These are phyloP conservation scores for Colletotrichum graminicola DNA, from an alignment of 2,329 filamentous ascomycete species.

Conservation along the genomic window DNA sequence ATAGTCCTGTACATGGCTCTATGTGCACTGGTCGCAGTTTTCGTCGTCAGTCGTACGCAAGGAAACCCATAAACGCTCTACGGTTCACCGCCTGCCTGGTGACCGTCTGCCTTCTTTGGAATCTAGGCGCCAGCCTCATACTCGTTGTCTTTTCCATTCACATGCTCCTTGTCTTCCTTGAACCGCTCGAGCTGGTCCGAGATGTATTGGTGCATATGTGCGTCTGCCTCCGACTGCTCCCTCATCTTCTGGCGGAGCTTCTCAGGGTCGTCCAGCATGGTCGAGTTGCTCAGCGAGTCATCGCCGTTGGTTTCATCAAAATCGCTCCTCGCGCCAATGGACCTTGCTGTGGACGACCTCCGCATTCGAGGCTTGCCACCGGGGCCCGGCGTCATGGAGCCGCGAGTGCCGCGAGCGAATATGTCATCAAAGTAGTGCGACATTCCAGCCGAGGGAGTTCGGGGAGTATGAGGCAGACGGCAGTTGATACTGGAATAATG, in stretches of 20 bases:
- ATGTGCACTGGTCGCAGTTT: constrained; percentile 32
- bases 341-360: constrained; percentile 84
- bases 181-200: constrained; percentile 83
- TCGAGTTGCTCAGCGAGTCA: constrained; percentile 48
- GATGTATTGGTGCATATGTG: constrained; percentile 85
- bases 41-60: constrained; percentile 16
- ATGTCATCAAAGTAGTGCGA: constrained; percentile 96
- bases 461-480: constrained; percentile 91
- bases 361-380: constrained; percentile 68
- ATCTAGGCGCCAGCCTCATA: constrained; percentile 54
- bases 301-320: constrained; percentile 69
- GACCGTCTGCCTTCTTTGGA: neutral
- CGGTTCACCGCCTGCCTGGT: neutral
- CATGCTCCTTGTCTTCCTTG: constrained; percentile 51
- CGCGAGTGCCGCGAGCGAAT: constrained; percentile 71
- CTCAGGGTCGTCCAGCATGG: constrained; percentile 37
- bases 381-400: constrained; percentile 46
- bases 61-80: constrained; percentile 13
- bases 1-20: constrained; percentile 31
- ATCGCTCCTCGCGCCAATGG: constrained; percentile 86
- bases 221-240: constrained; percentile 68
- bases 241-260: constrained; percentile 63
- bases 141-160: constrained; percentile 57
- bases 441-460: constrained; percentile 85
- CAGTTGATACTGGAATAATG: constrained; percentile 76